A percentile compares a stretch with the other conserved stretches of the same genome.
These are phyloP conservation scores for Kuraishia borneana DNA, from an alignment of 805 yeast species.

Conservation along the genomic window DNA sequence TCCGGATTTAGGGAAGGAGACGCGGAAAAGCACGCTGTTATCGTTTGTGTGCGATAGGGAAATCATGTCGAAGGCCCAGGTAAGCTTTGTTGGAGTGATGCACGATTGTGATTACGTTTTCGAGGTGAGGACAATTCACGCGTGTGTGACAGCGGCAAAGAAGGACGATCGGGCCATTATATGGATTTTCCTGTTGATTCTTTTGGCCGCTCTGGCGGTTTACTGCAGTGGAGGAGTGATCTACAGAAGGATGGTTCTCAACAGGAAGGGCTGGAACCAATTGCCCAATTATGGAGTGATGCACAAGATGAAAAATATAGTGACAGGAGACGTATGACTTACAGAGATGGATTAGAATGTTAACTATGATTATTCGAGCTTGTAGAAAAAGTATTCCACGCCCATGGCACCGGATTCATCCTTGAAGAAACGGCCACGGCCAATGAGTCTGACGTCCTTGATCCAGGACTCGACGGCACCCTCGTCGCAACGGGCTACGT, in stretches of 20 bases:
- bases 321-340: conserved; percentile 6
- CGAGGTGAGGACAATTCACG: conserved; percentile 76
- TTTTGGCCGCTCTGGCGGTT: conserved; percentile 27
- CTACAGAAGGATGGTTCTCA: conserved; percentile 21
- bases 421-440: conserved; percentile 49
- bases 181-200: conserved; percentile 49
- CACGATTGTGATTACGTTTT: conserved; percentile 77
- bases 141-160: conserved; percentile 72
- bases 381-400: conserved; percentile 46
- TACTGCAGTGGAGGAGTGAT: conserved; percentile 31
- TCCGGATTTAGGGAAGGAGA: conserved; percentile 30
- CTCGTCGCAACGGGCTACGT: conserved; percentile 26
- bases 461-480: conserved; percentile 41
- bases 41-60: conserved; percentile 76
- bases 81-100: conserved; percentile 58
- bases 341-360: too few relatives aligned
- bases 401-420: conserved; percentile 29
- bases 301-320: conserved; percentile 4
- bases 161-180: conserved; percentile 53
- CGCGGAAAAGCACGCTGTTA: conserved; percentile 52
- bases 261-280: conserved; percentile 23
- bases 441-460: conserved; percentile 33
- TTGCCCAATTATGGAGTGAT: conserved; percentile 12
- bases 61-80: conserved; percentile 48
- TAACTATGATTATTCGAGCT: conserved; percentile 11